Evolutionary conservation across 768 basidiomycete species (phyloP), one percentile per base, ranked within the genome.

Genomic region (Naematelia aurantialba): DNA sequence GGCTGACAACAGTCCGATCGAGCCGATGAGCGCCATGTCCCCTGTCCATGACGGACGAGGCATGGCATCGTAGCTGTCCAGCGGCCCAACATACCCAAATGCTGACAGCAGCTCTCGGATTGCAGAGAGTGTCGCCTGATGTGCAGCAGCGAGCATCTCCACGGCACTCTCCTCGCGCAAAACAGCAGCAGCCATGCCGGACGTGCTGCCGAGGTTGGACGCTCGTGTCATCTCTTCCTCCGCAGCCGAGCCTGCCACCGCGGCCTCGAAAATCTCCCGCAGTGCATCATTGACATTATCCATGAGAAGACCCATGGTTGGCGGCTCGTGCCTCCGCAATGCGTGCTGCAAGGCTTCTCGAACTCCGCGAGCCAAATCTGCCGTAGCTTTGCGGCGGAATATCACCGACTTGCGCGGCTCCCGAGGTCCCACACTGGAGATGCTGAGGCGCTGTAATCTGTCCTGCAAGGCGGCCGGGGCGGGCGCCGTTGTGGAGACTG

Each of bases 1-100:
- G 30, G 63, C 58, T 5, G 61, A 62, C 17, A 73, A 48, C 3
- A 66, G 48, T 17, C 66, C 68, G 22, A 73, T 62, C 5, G 88
- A 89, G 2, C 96, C 83, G 27, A 94, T 89, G 26, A 97, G 81
- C 73, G 92, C 87, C 47, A 79, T 75, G 22, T 76, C 68, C 21
- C 57, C 65, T 3, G 62, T 61, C 72, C 72, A 73, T 13, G 45
- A 26, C 17, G 72, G 69, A 31, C 69, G 44, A 45, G 71, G 71
- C 64, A 73, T 62, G 13, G 67, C 71, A 22, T 62, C 68, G 29
- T 60, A 49, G 10, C 42, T 29, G 31, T 73, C 71, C 4, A 73
- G 39, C 2, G 71, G 71, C 31, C 71, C 71, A 19, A 73, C 67
- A 45, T 70, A 73, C n/a, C 72, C 72, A 39, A 67, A 67, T 1